Percentiles rank a stretch among this genome's conserved stretches.
These are phyloP conservation scores for Panaeolus cyanescens DNA, from an alignment of 768 basidiomycete species.

Conservation along the genomic window DNA sequence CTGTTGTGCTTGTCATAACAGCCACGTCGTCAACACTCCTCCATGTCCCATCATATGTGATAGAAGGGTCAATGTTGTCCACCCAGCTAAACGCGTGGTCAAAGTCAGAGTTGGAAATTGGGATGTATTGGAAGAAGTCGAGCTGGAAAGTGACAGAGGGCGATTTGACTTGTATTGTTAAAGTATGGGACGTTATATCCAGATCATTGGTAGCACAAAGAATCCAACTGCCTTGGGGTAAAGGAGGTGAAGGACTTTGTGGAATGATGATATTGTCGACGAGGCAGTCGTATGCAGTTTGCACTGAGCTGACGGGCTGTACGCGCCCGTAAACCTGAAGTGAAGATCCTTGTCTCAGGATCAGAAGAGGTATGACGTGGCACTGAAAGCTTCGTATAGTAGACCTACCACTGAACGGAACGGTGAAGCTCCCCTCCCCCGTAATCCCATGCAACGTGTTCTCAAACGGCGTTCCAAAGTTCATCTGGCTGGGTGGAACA, in stretches of 20 bases:
- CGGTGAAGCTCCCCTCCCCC: constrained; percentile 15
- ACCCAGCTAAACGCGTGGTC: constrained; percentile 13
- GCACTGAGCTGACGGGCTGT: background rate
- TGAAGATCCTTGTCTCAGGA: background rate
- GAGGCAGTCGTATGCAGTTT: constrained; percentile 5
- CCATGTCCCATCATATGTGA: constrained; percentile 24
- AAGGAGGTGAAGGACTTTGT: background rate
- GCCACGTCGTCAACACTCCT: constrained; percentile 8
- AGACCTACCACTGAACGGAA: constrained; percentile 24
- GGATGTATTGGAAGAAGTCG: constrained; percentile 6
- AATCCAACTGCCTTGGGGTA: background rate
- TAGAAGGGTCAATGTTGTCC: constrained; percentile 18
- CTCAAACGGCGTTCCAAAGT: constrained; percentile 27
- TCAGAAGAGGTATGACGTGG: background rate
- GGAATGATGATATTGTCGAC: constrained; percentile 5
- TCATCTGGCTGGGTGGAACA: constrained; percentile 17
- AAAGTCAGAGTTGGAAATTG: background rate
- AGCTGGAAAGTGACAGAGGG: constrained; percentile 7
- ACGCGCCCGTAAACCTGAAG: background rate
- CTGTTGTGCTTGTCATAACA: constrained; percentile 18
- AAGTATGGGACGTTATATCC: background rate
- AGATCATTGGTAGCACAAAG: background rate
- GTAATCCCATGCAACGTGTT: constrained; percentile 25
- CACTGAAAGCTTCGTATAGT: background rate
- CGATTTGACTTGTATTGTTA: constrained; percentile 4